Percentiles rank a stretch among this genome's conserved stretches.
These are phyloP conservation scores for Fragosphaeria purpurea DNA, from an alignment of 2,329 filamentous ascomycete species.

Conservation along the genomic window DNA sequence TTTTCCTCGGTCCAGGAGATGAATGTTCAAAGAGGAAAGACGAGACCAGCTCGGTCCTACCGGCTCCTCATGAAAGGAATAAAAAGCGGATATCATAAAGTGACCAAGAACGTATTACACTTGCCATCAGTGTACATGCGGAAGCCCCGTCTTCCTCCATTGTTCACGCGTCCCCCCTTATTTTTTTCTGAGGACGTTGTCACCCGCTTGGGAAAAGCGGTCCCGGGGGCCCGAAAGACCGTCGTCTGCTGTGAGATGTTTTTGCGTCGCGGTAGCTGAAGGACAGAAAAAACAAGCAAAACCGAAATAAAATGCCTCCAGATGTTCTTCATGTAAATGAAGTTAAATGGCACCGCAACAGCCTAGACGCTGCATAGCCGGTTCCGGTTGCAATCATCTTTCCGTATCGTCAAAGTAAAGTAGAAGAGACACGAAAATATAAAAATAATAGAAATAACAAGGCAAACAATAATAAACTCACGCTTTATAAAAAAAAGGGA, in stretches of 20 bases:
- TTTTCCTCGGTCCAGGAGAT: no score
- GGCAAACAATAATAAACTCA: no score
- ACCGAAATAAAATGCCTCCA: neutral
- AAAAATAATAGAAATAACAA: no score
- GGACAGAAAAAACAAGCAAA: no score
- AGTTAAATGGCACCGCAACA: slow-evolving; percentile 6
- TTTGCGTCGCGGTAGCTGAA: neutral
- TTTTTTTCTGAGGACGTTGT: neutral
- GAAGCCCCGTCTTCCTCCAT: no score
- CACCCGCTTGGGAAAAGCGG: neutral
- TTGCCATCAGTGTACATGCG: no score
- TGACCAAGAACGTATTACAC: no score
- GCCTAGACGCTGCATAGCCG: slow-evolving; percentile 6
- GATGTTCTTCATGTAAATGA: neutral
- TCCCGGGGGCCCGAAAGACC: slow-evolving; percentile 8
- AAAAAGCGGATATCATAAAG: neutral
- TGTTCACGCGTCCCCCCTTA: neutral
- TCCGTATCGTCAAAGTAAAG: no score
- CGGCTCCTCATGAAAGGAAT: neutral
- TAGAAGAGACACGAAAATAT: no score
- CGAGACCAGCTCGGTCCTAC: neutral
- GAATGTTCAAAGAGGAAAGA: neutral
- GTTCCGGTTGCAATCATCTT: slow-evolving; percentile 1
- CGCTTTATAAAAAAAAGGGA: no score
- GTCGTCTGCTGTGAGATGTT: neutral